Evolutionary conservation across 352 stramenopile species (phyloP), one percentile per base, ranked within the genome.

Genomic region (Phytophthora palmivora): DNA sequence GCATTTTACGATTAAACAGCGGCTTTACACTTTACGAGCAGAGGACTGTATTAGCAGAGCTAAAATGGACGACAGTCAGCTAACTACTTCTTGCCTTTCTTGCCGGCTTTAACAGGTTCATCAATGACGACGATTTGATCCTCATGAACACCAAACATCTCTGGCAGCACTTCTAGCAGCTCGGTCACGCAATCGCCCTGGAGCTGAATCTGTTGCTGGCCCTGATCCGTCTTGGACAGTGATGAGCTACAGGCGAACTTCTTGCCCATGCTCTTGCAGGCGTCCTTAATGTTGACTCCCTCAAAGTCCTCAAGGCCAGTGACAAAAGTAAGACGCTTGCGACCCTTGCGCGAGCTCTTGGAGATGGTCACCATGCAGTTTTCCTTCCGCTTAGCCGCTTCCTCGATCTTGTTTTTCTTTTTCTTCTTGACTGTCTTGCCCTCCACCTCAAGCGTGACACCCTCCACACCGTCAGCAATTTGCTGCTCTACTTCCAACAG

Each of bases 261-360:
- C 73, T 92, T 91, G 67, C 87, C 87, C 24, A 95, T 72, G 43
- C 60, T 87, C 71, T 95, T 93, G 46, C 76, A 73, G 19, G 79
- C 79, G 32, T 95, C 87, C 77, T 95, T 95, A 58, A 93, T 90
- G 67, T 92, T 91, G 53, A 91, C 75, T 11, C 75, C 80, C 44
- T 87, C 79, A 57, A 92, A 91, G 42, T 92, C 84, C 41, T 95
- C 87, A 19, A 95, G 79, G 0, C 87, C 87, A 19, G 82, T 89
- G 55, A 95, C 82, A 56, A 93, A 91, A 0, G 87, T 93, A 57
- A 95, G 68, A 43, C 82, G 83, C 66, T 95, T 95, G 52, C 79
- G 76, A 19, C 81, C 81, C 63, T 93, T 93, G 50, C 84, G 84
- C 47, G 84, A 83, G 49, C 76, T 88, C 71, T 88, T 91, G 53